Percentiles rank a stretch among this genome's conserved stretches.
Evolutionary conservation across 176 grass and related monocot species (phyloP).

Genomic region (Typha latifolia): DNA sequence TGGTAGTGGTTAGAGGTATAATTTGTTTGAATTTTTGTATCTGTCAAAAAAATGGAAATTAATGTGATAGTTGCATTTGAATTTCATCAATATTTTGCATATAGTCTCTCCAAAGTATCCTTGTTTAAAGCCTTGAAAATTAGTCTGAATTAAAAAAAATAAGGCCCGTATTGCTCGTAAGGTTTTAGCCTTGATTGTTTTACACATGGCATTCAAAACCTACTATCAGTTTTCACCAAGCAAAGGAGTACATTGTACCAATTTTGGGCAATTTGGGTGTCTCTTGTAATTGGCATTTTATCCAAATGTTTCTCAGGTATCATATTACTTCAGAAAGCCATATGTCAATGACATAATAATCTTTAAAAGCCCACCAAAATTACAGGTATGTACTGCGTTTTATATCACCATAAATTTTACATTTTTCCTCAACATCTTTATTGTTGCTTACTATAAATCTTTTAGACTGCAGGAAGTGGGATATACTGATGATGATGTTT

Average conservation of each 20-base stretch:
- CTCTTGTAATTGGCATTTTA: slow-evolving; percentile 1
- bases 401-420: background rate
- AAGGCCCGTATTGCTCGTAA: too few species aligned
- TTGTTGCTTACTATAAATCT: slow-evolving; percentile 13
- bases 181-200: too few species aligned
- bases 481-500: slow-evolving; percentile 88
- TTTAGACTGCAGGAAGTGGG: slow-evolving; percentile 61
- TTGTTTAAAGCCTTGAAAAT: too few species aligned
- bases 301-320: slow-evolving; percentile 53
- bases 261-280: background rate
- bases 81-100: too few species aligned
- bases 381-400: slow-evolving; percentile 50
- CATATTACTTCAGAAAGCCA: slow-evolving; percentile 90
- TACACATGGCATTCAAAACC: background rate
- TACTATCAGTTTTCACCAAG: background rate
- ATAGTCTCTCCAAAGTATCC: too few species aligned
- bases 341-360: slow-evolving; percentile 90
- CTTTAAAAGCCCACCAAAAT: slow-evolving; percentile 92
- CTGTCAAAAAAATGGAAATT: too few species aligned
- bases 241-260: background rate
- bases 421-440: background rate
- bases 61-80: too few species aligned
- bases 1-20: too few species aligned
- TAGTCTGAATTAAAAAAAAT: too few species aligned
- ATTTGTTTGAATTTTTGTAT: background rate